These are phyloP conservation scores for Exophiala spinifera DNA, from an alignment of 2,329 filamentous ascomycete genomes.

Conservation along the genomic window DNA sequence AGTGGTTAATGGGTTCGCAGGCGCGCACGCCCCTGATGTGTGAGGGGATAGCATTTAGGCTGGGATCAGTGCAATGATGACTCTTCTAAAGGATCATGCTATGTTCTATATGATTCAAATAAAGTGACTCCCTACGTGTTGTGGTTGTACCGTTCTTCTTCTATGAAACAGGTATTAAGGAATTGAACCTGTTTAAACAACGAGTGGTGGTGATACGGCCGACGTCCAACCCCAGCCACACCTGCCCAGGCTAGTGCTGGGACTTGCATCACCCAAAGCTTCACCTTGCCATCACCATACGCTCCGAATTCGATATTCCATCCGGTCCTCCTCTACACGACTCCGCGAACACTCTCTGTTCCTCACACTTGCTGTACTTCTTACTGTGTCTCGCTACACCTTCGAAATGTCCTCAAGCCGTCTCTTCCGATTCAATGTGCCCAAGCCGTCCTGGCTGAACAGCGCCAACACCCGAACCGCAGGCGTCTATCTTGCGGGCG, in stretches of 20 bases:
- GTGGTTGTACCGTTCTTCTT: too few species aligned
- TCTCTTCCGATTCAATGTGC: constrained; percentile 59
- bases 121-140: too few species aligned
- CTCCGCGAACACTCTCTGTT: neutral
- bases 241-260: neutral
- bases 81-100: too few species aligned
- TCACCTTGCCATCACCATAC: neutral
- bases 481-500: constrained; percentile 65
- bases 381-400: too few species aligned
- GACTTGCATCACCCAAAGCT: neutral
- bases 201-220: too few species aligned
- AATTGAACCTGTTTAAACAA: too few species aligned
- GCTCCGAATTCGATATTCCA: neutral
- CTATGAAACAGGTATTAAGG: too few species aligned
- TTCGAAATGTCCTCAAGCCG: constrained; percentile 39
- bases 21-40: too few species aligned
- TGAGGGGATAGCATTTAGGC: too few species aligned
- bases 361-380: neutral
- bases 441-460: constrained; percentile 65
- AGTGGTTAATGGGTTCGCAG: too few species aligned
- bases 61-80: too few species aligned
- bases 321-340: neutral
- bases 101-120: too few species aligned
- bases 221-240: neutral
- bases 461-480: constrained; percentile 61